phyloP scores from a whole-genome alignment of 306 rosid genomes.

The Vigna angularis region DNA sequence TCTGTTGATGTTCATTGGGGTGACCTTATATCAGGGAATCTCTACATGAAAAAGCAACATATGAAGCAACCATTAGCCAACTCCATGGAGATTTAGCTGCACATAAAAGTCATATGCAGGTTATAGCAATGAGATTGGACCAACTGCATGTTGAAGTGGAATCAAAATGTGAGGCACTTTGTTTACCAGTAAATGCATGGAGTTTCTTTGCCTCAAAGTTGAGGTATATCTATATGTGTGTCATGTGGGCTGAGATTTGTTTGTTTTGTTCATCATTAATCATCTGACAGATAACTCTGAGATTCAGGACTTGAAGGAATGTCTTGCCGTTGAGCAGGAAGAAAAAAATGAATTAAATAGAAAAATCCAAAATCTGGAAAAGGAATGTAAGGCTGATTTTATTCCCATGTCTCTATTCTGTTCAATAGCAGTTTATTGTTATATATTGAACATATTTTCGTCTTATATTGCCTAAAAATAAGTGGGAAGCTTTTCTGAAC shows the following conservation, averaged over 20 bases:
- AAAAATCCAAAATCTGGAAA: conserved; percentile 64
- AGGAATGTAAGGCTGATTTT: conserved; percentile 65
- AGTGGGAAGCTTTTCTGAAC: conserved; percentile 20
- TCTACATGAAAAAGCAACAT: conserved; percentile 53
- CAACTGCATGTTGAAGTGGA: conserved; percentile 64
- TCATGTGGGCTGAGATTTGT: conserved; percentile 9
- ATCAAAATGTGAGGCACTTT: conserved; percentile 69
- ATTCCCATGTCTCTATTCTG: not conserved
- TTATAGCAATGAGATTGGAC: conserved; percentile 65
- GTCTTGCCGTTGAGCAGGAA: conserved; percentile 77
- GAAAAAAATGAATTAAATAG: conserved; percentile 63
- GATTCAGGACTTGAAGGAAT: conserved; percentile 77
- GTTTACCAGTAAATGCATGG: not conserved
- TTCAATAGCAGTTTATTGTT: conserved; percentile 17
- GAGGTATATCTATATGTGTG: not conserved
- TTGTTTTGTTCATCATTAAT: conserved; percentile 16
- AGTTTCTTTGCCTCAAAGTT: conserved; percentile 18
- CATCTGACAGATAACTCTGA: conserved; percentile 59
- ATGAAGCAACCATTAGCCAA: conserved; percentile 60
- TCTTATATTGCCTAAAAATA: conserved; percentile 18
- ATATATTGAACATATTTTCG: conserved; percentile 28
- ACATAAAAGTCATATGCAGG: conserved; percentile 63
- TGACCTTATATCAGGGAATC: conserved; percentile 54
- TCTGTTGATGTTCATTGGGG: conserved; percentile 22
- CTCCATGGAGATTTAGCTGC: conserved; percentile 67